phyloP scores from a whole-genome alignment of 129 eudicot species.

The Escallonia rubra region DNA sequence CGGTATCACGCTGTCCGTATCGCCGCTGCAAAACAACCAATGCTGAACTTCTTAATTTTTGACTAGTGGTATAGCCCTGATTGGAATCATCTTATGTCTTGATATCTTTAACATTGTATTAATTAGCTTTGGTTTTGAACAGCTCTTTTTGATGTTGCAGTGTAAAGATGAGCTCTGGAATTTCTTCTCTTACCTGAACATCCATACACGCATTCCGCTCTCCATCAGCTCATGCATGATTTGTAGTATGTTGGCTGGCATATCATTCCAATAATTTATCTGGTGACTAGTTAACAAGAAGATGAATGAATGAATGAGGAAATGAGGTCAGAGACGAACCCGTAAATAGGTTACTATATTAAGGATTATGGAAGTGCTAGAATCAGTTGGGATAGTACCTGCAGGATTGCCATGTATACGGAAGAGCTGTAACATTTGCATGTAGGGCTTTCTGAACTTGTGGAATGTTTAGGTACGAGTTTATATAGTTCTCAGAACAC shows the following conservation, averaged over 20 bases:
- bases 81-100: no score
- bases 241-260: neutral
- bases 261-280: neutral
- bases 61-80: no score
- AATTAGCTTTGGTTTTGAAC: no score
- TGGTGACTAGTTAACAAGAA: neutral
- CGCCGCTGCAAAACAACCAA: constrained; percentile 20
- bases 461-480: constrained; percentile 13
- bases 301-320: neutral
- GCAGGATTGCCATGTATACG: constrained; percentile 10
- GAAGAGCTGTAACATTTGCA: constrained; percentile 10
- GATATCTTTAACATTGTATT: no score
- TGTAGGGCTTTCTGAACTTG: constrained; percentile 10
- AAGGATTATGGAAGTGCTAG: neutral
- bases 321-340: no score
- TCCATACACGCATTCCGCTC: neutral
- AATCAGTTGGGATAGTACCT: neutral
- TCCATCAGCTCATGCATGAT: constrained; percentile 2
- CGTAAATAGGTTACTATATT: neutral
- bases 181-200: neutral
- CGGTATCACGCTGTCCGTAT: constrained; percentile 20
- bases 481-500: constrained; percentile 12
- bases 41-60: no score
- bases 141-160: no score
- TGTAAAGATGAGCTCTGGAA: no score